These are phyloP conservation scores for Phoenix roebelenii DNA, from an alignment of 176 grass and related monocot genomes.

Conservation along the genomic window DNA sequence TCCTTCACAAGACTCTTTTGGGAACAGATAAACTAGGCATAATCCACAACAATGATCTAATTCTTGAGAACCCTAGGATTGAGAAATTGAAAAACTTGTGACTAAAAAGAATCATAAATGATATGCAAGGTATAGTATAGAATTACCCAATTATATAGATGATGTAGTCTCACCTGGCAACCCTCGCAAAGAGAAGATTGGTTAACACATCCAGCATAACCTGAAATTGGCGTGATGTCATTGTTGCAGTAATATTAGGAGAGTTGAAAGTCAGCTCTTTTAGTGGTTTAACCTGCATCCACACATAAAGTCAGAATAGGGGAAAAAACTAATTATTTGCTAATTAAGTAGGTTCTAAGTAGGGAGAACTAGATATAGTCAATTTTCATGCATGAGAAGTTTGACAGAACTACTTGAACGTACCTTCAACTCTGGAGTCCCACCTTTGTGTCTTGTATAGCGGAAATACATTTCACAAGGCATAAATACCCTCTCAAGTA, in stretches of 20 bases:
- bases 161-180: slow-evolving; percentile 45
- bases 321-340: slow-evolving; percentile 21
- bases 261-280: slow-evolving; percentile 95
- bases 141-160: not conserved
- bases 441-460: slow-evolving; percentile 83
- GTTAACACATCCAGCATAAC: slow-evolving; percentile 97
- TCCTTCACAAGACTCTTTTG: no score
- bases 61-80: no score
- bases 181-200: slow-evolving; percentile 87
- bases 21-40: no score
- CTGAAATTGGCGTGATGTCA: slow-evolving; percentile 97
- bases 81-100: no score
- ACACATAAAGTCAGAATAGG: slow-evolving; percentile 14
- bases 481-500: slow-evolving; percentile 96
- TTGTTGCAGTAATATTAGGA: slow-evolving; percentile 80
- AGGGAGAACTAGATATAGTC: slow-evolving; percentile 3
- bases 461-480: slow-evolving; percentile 97
- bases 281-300: slow-evolving; percentile 79
- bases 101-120: no score
- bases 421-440: slow-evolving; percentile 90
- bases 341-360: slow-evolving; percentile 6
- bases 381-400: no score
- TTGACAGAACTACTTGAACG: not conserved
- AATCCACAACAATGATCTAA: no score
- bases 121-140: no score